These are phyloP conservation scores for Linnemannia exigua DNA, from an alignment of 192 early-diverging fungal genomes.

Conservation along the genomic window DNA sequence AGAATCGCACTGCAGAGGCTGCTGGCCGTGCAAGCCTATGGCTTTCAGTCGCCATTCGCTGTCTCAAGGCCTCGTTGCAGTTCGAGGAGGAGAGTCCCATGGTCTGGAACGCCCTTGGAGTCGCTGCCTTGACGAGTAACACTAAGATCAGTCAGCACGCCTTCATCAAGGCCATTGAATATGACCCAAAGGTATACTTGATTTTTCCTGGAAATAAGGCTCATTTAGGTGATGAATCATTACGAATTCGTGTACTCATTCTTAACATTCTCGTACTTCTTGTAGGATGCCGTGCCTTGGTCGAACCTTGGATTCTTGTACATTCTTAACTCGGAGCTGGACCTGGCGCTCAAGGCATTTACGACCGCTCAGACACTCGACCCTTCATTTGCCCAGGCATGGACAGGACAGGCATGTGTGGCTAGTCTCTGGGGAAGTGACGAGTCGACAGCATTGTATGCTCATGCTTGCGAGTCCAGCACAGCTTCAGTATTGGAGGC, in stretches of 20 bases:
- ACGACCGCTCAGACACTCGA: constrained; percentile 78
- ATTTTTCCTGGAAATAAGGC: not conserved
- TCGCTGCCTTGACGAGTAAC: constrained; percentile 62
- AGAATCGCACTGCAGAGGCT: not conserved
- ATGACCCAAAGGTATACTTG: constrained; percentile 70
- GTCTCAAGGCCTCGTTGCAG: constrained; percentile 70
- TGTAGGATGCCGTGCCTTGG: constrained; percentile 76
- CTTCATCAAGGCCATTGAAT: constrained; percentile 84
- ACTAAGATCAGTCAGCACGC: constrained; percentile 85
- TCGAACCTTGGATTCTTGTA: constrained; percentile 88
- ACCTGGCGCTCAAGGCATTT: constrained; percentile 84
- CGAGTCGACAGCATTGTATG: constrained; percentile 76
- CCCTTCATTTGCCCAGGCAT: constrained; percentile 81
- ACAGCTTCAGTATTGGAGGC: constrained; percentile 72
- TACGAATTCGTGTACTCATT: not conserved
- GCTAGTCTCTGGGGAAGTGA: constrained; percentile 69
- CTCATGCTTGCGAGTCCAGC: constrained; percentile 83
- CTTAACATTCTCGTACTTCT: too few relatives aligned
- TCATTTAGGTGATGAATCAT: not conserved
- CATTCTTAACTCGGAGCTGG: constrained; percentile 76
- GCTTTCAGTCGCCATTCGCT: constrained; percentile 60
- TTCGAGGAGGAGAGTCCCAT: constrained; percentile 68
- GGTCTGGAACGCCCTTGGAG: constrained; percentile 84
- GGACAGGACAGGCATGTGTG: constrained; percentile 91
- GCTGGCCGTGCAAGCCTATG: constrained; percentile 2